Conservation (phyloP, 306 rosid species). For the Gastrolobium bilobum region DNA sequence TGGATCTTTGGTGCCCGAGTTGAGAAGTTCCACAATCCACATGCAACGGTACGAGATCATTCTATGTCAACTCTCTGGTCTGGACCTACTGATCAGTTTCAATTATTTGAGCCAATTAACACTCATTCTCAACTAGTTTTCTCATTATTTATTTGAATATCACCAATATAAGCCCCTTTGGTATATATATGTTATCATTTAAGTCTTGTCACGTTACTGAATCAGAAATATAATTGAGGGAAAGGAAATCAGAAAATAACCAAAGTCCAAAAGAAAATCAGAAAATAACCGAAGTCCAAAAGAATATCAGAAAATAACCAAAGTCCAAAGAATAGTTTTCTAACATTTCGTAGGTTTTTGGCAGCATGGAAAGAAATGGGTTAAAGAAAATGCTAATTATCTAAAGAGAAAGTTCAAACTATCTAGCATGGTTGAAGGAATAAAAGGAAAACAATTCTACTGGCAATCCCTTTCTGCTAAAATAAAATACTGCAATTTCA, state of each 20-base stretch:
- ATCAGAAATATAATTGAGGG: constrained; percentile 8
- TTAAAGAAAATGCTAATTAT: neutral
- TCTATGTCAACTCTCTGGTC: constrained; percentile 42
- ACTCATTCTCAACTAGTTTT: neutral
- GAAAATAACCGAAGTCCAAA: constrained; percentile 11
- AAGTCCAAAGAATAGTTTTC: neutral
- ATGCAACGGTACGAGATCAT: constrained; percentile 32
- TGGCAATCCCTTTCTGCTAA: neutral
- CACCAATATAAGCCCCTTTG: neutral
- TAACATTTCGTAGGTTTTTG: neutral
- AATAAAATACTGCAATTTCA: constrained; percentile 3
- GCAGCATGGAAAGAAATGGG: neutral
- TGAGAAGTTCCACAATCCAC: constrained; percentile 37
- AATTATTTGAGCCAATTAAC: constrained; percentile 41
- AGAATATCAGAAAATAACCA: constrained; percentile 4
- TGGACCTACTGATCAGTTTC: constrained; percentile 46
- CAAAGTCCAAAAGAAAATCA: constrained; percentile 27
- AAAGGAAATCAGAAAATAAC: neutral
- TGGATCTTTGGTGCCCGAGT: constrained; percentile 29
- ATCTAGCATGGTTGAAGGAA: neutral
- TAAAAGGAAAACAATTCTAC: neutral
- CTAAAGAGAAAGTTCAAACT: neutral
- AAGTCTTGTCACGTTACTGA: constrained; percentile 8
- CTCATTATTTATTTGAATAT: constrained; percentile 21
- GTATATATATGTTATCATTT: neutral